phyloP scores from a whole-genome alignment of 139 green algal species.

The Chlamydomonas applanata region DNA sequence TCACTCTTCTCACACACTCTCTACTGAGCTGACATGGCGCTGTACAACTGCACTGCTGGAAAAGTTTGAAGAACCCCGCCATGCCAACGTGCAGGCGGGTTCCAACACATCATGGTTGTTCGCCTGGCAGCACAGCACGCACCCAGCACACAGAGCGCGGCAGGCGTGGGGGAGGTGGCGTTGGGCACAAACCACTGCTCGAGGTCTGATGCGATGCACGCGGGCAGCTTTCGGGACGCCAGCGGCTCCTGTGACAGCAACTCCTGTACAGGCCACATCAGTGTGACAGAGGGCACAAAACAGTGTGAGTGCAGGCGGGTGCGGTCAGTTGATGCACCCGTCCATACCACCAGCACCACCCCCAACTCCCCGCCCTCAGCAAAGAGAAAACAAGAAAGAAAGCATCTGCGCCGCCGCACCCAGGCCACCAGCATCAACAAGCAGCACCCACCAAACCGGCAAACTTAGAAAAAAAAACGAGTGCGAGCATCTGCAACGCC shows the following conservation, averaged over 20 bases:
- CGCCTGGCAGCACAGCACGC: neutral
- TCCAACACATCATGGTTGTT: too few species aligned
- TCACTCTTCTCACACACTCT: too few species aligned
- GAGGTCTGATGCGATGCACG: constrained; percentile 26
- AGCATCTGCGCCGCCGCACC: constrained; percentile 23
- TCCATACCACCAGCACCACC: constrained; percentile 37
- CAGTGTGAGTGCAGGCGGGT: neutral
- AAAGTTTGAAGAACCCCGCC: too few species aligned
- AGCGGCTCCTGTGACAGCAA: neutral
- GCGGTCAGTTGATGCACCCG: constrained; percentile 10
- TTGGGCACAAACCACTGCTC: constrained; percentile 45
- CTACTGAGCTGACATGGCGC: too few species aligned
- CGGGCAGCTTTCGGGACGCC: too few species aligned
- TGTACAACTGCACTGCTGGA: too few species aligned
- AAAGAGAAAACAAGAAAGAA: too few species aligned
- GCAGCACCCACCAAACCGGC: constrained; percentile 12
- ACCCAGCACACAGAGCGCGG: constrained; percentile 42
- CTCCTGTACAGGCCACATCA: neutral
- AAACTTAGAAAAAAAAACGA: too few species aligned
- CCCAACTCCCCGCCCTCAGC: constrained; percentile 56
- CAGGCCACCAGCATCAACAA: constrained; percentile 24
- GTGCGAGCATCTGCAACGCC: too few species aligned
- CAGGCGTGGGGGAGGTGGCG: constrained; percentile 12
- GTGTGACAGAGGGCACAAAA: neutral
- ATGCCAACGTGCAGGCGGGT: too few species aligned